A percentile compares a stretch with the other conserved stretches of the same genome.
These are phyloP conservation scores for Moniliophthora roreri DNA, from an alignment of 1,284 basidiomycete genomes.

Conservation along the genomic window DNA sequence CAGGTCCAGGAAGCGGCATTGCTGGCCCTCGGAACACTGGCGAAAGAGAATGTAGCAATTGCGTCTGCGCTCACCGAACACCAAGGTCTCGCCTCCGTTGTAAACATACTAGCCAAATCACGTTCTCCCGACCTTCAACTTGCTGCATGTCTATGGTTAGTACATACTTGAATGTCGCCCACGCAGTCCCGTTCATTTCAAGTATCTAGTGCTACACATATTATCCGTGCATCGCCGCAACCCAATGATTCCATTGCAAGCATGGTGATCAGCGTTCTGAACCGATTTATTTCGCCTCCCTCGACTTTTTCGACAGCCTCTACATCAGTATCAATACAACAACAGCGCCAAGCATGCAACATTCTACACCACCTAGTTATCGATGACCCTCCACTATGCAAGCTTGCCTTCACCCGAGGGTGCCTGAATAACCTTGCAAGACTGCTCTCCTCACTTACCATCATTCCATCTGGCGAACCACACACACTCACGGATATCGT, in stretches of 20 bases:
- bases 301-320: conserved; percentile 7
- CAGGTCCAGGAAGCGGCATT: conserved; percentile 74
- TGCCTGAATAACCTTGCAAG: conserved; percentile 48
- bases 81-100: conserved; percentile 35
- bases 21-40: conserved; percentile 66
- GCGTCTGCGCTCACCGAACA: conserved; percentile 46
- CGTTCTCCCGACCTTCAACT: conserved; percentile 59
- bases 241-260: conserved; percentile 33
- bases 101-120: conserved; percentile 51
- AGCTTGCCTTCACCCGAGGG: conserved; percentile 64
- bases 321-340: conserved; percentile 27
- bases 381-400: conserved; percentile 68
- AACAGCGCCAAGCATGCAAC: conserved; percentile 65
- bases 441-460: conserved; percentile 38
- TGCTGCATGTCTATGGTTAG: conserved; percentile 66
- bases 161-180: neutral
- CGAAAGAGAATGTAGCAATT: conserved; percentile 61
- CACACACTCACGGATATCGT: neutral
- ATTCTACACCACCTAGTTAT: conserved; percentile 67
- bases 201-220: conserved; percentile 51
- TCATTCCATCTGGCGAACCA: neutral
- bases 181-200: conserved; percentile 2
- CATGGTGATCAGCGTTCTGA: conserved; percentile 63
- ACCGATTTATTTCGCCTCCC: conserved; percentile 48
- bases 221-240: conserved; percentile 45